phyloP scores from a whole-genome alignment of 78 protist genomes.

The slime mould (Dictyostelium discoideum) region DNA sequence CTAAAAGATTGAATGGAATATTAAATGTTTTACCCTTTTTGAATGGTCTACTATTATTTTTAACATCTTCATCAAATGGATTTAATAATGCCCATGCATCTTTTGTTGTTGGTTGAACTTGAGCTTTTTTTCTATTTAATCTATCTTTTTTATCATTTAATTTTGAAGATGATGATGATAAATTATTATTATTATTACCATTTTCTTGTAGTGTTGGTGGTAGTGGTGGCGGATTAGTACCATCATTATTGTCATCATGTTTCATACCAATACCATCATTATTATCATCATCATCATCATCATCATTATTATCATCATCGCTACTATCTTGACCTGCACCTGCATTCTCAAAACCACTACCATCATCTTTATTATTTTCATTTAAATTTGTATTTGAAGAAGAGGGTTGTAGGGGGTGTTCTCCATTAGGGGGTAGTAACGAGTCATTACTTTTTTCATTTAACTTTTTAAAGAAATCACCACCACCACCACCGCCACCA shows the following conservation, averaged over 20 bases:
- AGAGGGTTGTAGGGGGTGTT: neutral
- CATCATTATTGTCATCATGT: neutral
- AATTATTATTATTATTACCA: neutral
- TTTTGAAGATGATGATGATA: neutral
- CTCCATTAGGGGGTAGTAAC: neutral
- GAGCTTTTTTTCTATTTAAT: neutral
- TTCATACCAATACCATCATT: neutral
- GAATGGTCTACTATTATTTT: slow-evolving; percentile 23
- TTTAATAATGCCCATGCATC: slow-evolving; percentile 49
- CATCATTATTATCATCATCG: neutral
- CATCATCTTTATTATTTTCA: neutral
- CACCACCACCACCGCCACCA: neutral
- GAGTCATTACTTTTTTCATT: neutral
- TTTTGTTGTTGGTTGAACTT: neutral
- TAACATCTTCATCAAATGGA: slow-evolving; percentile 40
- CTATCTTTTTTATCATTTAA: neutral
- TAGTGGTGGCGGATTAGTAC: neutral
- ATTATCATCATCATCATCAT: neutral
- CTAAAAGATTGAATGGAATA: slow-evolving; percentile 20
- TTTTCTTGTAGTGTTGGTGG: neutral
- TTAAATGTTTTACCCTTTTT: slow-evolving; percentile 45
- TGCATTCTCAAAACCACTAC: neutral
- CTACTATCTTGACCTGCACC: neutral
- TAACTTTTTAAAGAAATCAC: neutral
- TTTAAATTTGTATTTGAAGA: neutral